A percentile compares a stretch with the other conserved stretches of the same genome.
These are phyloP conservation scores for Sphagnum contortum DNA, from an alignment of 225 moss, liverwort and hornwort genomes.

Conservation along the genomic window DNA sequence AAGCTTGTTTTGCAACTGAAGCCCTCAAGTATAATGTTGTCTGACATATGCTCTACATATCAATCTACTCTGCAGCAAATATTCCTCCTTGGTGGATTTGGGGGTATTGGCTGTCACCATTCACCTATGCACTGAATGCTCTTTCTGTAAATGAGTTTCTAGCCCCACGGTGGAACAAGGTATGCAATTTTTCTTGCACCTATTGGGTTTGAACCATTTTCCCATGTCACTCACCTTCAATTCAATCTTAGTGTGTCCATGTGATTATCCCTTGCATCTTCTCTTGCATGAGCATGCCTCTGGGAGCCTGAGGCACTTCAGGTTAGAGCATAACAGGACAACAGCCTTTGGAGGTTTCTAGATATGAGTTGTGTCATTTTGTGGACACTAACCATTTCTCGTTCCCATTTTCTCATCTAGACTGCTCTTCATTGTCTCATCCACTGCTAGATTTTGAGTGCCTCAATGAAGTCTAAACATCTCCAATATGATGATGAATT, in stretches of 20 bases:
- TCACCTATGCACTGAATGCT: constrained; percentile 51
- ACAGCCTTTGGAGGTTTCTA: neutral
- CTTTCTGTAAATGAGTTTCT: constrained; percentile 53
- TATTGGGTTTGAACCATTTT: no score
- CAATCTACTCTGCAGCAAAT: constrained; percentile 9
- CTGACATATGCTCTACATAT: neutral
- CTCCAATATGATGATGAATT: no score
- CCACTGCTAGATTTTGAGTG: neutral
- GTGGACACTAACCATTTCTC: no score
- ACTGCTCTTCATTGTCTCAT: neutral
- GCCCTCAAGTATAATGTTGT: neutral
- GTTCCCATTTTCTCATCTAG: no score
- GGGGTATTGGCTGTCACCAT: constrained; percentile 63
- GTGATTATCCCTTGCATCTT: no score
- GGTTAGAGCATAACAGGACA: neutral
- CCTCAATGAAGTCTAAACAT: neutral
- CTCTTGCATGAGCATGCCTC: neutral
- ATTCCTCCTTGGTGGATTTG: constrained; percentile 66
- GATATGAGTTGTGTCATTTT: no score
- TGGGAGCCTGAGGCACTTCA: neutral
- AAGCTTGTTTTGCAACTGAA: no score
- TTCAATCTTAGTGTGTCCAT: no score
- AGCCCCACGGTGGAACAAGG: constrained; percentile 41
- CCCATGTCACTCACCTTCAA: no score
- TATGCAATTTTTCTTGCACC: neutral